phyloP scores from a whole-genome alignment of 169 alveolate genomes.

The Neospora caninum region DNA sequence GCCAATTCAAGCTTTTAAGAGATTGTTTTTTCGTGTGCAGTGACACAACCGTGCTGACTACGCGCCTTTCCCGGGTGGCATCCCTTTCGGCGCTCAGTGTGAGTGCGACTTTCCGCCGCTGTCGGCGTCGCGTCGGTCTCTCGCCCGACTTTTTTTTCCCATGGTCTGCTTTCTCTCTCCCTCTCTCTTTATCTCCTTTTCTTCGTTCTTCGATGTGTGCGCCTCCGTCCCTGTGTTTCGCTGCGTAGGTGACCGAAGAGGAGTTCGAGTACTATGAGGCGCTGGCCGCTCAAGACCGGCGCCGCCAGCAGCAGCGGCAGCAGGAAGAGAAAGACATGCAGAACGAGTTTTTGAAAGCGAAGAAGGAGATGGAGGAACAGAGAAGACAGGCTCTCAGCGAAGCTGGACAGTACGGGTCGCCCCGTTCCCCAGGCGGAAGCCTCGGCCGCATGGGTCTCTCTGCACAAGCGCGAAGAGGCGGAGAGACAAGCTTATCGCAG shows the following conservation, averaged over 20 bases:
- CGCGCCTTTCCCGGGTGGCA: too few species aligned
- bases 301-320: conserved; percentile 60
- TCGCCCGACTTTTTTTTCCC: not conserved
- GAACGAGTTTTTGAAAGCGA: conserved; percentile 59
- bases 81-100: too few species aligned
- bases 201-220: not conserved
- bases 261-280: conserved; percentile 72
- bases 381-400: not conserved
- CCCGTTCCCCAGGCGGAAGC: not conserved
- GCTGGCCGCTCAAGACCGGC: conserved; percentile 62
- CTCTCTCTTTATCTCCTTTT: not conserved
- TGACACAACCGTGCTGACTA: too few species aligned
- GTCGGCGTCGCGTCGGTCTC: not conserved
- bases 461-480: too few species aligned
- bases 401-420: not conserved
- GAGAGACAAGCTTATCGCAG: too few species aligned
- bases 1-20: too few species aligned
- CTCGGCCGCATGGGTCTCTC: too few species aligned
- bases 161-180: not conserved
- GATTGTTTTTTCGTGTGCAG: too few species aligned
- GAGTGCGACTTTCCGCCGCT: not conserved
- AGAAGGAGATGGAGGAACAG: conserved; percentile 36
- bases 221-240: not conserved
- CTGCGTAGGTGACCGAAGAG: conserved; percentile 68
- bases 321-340: conserved; percentile 65